Base-by-base conservation (phyloP, 768 basidiomycete species). In the Brasilioporus rufonigricans region DNA sequence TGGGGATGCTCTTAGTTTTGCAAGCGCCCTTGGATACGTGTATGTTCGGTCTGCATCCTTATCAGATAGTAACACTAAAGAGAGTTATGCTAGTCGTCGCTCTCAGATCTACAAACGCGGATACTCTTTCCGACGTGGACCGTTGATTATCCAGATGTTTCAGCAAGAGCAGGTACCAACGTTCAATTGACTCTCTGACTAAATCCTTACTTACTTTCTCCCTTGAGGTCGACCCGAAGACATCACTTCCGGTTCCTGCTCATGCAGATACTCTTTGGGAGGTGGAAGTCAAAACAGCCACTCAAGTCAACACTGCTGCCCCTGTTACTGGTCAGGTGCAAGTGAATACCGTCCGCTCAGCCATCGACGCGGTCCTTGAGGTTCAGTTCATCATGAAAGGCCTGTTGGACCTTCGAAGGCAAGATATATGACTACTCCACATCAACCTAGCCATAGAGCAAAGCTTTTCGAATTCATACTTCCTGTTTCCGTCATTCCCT, bases 341-440 rank as follows among this genome's bases (percentile, higher is more conserved):
- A 66, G 85, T 87, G 56, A 86, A 81, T 3, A 91, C 90, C 5
- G 75, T 92, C n/a, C 81, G 78, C 52, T 76, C 78, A 16, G 78
- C 83, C 10, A 83, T 89, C 29, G 85, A 91, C 18, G 86, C 86
- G 3, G 85, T 93, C 1, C 79, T 92, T 1, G 87, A 92, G 56
- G 84, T 93, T 12, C 91, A 93, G 64, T 73, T 83, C 14, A 76
- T 91, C 43, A 91, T 93, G 89, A 92, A 91, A 61, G 91, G 91
- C 10, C 68, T 91, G 51, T 73, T 93, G 43, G 91, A 92, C 68
- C 76, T 93, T 53, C 79, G 86, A 56, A 78, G 89, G 61, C 84
- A 87, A 62, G 89, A 91, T 58, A 74, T 84, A 58, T 91, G 66
- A 71, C 24, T 9, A n/a, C n/a, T 48, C 12, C 16, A 1, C 4